Base-by-base conservation (phyloP, 1,139 yeast genomes). In the Diutina mesorugosa region DNA sequence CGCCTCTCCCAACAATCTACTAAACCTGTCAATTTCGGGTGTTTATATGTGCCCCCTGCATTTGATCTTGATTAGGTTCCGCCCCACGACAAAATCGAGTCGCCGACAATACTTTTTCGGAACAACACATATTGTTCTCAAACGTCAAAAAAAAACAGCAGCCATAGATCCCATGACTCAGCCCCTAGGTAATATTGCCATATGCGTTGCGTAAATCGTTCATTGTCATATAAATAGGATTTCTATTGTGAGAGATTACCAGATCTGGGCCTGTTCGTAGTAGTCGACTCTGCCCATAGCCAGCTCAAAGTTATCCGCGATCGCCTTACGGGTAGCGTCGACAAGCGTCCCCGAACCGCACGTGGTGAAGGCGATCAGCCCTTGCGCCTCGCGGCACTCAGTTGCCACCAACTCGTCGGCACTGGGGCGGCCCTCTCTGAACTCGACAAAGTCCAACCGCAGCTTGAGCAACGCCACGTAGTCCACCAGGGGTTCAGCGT, bases 361-460 rank as follows among this genome's bases (percentile, higher is more conserved):
- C 2, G 58, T 55, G 26, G 61, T 56, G 21, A 61, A 58, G 2
- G 62, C 63, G 10, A 58, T 56, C 45, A 60, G 57, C 30, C 54
- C 55, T 4, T 32, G 26, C 6, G 61, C 58, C 16, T 60, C 60
- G 6, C 51, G 46, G 28, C 59, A 55, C 12, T 56, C 58, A 0
- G 21, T 26, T 18, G 55, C 45, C 4, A 61, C 56, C n/a, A 60
- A 51, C 8, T 54, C 52, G 29, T 56, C 45, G 28, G 60, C 29
- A 21, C 55, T 56, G 6, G 62, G 79, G 64, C 83, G 72, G 16
- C 82, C 82, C 45, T 72, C 72, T 59, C 70, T 67, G 64, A 81
- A 72, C 51, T 72, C 77, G 55, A 78, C 67, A 59, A 71, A 72
- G 6, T 12, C 14, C 4, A 45, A 32, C 18, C 18, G 18, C 16